Conservation (phyloP, 2,329 filamentous ascomycete genomes). For the Cryphonectria carpinicola region DNA sequence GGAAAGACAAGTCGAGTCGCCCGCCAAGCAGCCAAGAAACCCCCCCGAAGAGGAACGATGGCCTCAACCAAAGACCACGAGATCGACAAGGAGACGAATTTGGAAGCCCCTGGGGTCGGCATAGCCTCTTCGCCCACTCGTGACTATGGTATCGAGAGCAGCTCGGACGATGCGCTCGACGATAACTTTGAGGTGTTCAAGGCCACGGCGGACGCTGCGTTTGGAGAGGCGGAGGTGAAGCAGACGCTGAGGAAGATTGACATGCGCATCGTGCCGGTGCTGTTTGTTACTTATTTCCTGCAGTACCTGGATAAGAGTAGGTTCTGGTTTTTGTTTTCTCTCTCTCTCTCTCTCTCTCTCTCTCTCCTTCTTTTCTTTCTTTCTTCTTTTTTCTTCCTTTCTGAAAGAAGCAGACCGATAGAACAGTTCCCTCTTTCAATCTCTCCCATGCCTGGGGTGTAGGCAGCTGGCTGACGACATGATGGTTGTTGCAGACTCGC, state of each 20-base stretch:
- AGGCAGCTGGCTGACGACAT: not conserved
- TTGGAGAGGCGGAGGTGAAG: conserved; percentile 36
- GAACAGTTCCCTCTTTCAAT: not conserved
- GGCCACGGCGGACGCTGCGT: conserved; percentile 32
- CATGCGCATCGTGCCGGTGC: conserved; percentile 36
- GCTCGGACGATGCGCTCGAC: conserved; percentile 35
- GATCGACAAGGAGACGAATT: conserved; percentile 17
- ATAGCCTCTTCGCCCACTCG: not conserved
- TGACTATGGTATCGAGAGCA: conserved; percentile 28
- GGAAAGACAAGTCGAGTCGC: not conserved
- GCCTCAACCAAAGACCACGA: conserved; percentile 15
- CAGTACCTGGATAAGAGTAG: conserved; percentile 43
- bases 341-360: not conserved
- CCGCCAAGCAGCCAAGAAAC: not conserved
- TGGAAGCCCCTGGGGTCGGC: not conserved
- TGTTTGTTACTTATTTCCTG: conserved; percentile 40
- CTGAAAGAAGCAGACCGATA: not conserved
- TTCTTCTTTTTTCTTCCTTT: not conserved
- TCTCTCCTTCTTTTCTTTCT: too few relatives aligned
- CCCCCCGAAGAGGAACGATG: conserved; percentile 10
- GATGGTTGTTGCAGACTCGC: conserved; percentile 37
- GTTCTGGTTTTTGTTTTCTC: not conserved
- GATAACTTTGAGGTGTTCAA: conserved; percentile 40
- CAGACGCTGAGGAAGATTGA: conserved; percentile 40
- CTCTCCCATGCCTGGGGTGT: not conserved